Evolutionary conservation across 148 eudicot genomes (phyloP).

Genomic region (Linanthus parryae): DNA sequence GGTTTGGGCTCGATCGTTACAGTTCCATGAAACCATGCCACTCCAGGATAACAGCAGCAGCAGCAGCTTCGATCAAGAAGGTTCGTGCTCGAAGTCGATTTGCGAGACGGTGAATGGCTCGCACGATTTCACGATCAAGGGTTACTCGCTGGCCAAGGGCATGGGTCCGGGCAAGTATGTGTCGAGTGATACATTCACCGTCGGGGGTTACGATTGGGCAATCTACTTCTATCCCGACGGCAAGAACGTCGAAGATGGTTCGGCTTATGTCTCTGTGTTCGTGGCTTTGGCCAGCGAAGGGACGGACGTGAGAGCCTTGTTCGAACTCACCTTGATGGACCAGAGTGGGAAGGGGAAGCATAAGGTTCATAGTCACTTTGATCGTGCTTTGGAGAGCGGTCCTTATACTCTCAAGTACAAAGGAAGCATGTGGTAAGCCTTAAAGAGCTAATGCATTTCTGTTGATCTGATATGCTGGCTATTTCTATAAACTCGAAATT

Average conservation of each 20-base stretch:
- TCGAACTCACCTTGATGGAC: slow-evolving; percentile 75
- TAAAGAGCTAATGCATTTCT: neutral
- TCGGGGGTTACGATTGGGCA: slow-evolving; percentile 94
- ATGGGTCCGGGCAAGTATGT: slow-evolving; percentile 82
- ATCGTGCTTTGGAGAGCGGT: slow-evolving; percentile 79
- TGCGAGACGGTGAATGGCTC: slow-evolving; percentile 78
- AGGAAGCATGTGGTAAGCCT: slow-evolving; percentile 92
- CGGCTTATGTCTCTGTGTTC: slow-evolving; percentile 68
- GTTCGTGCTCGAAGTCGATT: slow-evolving; percentile 57
- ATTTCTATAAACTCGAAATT: too few species aligned
- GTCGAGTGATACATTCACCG: slow-evolving; percentile 60
- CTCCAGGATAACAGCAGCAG: slow-evolving; percentile 3
- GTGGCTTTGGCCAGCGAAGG: slow-evolving; percentile 89
- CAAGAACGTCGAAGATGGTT: slow-evolving; percentile 73
- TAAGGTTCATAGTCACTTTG: slow-evolving; percentile 86
- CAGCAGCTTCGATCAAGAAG: neutral
- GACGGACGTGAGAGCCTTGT: slow-evolving; percentile 89
- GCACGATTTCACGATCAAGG: slow-evolving; percentile 70
- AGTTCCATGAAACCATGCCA: slow-evolving; percentile 32
- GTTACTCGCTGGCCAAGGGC: slow-evolving; percentile 82
- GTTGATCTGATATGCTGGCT: too few species aligned
- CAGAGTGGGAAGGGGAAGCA: slow-evolving; percentile 71
- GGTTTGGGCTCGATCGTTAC: slow-evolving; percentile 13
- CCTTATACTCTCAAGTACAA: slow-evolving; percentile 82
- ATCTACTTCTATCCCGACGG: slow-evolving; percentile 92